Base-by-base conservation (phyloP, 257 asterid species). In the Galeopsis tetrahit region DNA sequence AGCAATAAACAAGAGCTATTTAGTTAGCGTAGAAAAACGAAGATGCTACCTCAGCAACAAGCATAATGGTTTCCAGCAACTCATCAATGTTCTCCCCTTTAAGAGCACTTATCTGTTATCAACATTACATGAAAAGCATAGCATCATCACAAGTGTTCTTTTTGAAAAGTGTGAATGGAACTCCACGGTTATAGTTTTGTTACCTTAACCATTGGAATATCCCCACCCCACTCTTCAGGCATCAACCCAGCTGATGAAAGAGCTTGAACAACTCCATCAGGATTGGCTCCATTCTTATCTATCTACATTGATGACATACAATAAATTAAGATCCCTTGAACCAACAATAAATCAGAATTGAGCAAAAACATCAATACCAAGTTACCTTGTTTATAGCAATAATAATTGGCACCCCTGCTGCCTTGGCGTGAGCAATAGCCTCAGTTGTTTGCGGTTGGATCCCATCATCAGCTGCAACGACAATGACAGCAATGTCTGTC, bases 151-250 rank as follows among this genome's bases (percentile, higher is more conserved):
- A 66, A 71, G 51, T 40, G 33, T 76, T 58, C 53, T 72, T 78
- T 85, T 13, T 66, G 7, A 21, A 36, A 78, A 60, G 35, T 46
- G 52, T 59, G 11, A 35, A 68, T 59, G 13, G 49, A 65, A 71
- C 35, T 66, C 53, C 60, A 43, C 57, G 38, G 68, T 64, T 78
- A 81, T 53, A 38, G 65, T 44, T 82, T 80, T 63, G 60, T 48
- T 70, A 93, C 98, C 98, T 93, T 87, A 81, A 93, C 93, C 95
- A 93, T 86, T 55, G 98, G 97, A 68, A 40, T 69, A 3, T 93
- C 96, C 77, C 98, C 97, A 66, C 98, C 98, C 98, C 97, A 93
- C 43, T 93, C 97, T 87, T 93, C 98, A 10, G 98, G 96, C 97
- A 93, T 93, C 83, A 93, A 80, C 73, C 97, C 98, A 78, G 85